Evolutionary conservation across 2,329 filamentous ascomycete species (phyloP), one percentile per base, ranked within the genome.

Genomic region (Cladosporium oxysporum): DNA sequence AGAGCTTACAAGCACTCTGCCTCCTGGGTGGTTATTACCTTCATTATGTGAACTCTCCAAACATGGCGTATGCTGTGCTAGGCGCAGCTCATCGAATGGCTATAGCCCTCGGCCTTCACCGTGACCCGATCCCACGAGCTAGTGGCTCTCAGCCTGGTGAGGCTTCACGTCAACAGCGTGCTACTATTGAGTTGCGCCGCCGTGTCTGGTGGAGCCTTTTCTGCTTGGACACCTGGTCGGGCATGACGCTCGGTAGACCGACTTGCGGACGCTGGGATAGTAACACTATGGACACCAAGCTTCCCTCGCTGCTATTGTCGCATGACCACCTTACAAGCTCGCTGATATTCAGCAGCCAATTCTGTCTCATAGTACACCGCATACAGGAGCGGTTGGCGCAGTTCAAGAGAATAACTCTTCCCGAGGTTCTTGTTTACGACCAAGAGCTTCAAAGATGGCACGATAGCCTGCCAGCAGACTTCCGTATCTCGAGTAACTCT

Each of bases 1-100:
- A 55, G 14, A 55, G 28, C 28, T 55, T 55, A 29, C 52, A 55
- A 11, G 52, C 52, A 21, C 52, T 55, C 21, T 55, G 28, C 18
- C 26, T 55, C 4, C 52, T 55, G 3, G 52, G 52, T 55, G 52
- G 52, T 5, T 55, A 55, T 21, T 55, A 55, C n/a, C 28, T 55
- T 2, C 52, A 55, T 55, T 55, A 55, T 5, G 52, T 55, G 52
- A 55, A 55, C 18, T 55, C 52, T 2, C 52, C 52, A 21, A 55
- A 55, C 29, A 55, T 55, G 52, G 52, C 52, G 28, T 55, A 55
- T 21, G 52, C 29, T 31, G 52, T 55, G n/a, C 52, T 55, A 33
- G 52, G 52, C 3, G 29, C 52, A 12, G 52, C 52, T 21, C 52
- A 55, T 33, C 52, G 52, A 2, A 55, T 55, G 52, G 52, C 52